Evolutionary conservation across 75 land plant genomes (phyloP).

Genomic region (Pseudotsuga menziesii): DNA sequence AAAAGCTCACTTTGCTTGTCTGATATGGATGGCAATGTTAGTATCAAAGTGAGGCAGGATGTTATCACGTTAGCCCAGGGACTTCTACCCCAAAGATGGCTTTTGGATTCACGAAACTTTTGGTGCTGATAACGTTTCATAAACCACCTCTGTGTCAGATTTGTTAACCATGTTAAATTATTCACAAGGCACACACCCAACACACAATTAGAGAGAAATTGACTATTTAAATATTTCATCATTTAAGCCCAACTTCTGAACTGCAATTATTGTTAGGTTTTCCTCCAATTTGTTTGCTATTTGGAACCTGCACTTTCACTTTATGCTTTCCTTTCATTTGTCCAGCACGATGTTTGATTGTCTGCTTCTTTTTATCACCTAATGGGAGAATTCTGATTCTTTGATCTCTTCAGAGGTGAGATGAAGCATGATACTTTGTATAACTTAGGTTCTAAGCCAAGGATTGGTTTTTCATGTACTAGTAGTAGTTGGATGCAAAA

Average conservation of each 20-base stretch:
- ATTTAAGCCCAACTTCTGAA: too few species aligned
- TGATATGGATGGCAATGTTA: too few species aligned
- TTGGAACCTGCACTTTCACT: neutral
- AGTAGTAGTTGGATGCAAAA: neutral
- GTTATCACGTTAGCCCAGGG: neutral
- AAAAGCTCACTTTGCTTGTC: too few species aligned
- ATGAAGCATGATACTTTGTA: conserved; percentile 1
- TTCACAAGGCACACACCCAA: neutral
- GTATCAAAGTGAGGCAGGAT: too few species aligned
- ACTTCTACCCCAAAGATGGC: neutral
- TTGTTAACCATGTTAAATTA: neutral
- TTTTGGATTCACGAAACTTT: neutral
- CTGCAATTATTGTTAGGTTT: too few species aligned
- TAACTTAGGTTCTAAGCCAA: neutral
- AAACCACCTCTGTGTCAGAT: too few species aligned
- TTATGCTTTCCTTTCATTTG: neutral
- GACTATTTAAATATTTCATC: neutral
- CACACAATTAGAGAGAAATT: neutral
- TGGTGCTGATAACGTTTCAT: too few species aligned
- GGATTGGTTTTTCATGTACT: neutral
- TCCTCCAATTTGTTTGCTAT: neutral
- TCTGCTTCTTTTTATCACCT: neutral
- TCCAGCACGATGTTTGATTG: neutral
- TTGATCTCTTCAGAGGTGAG: neutral
- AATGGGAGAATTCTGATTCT: neutral